Evolutionary conservation across 805 yeast genomes (phyloP), one percentile per base, ranked within the genome.

Genomic region (Suhomyces emberorum): DNA sequence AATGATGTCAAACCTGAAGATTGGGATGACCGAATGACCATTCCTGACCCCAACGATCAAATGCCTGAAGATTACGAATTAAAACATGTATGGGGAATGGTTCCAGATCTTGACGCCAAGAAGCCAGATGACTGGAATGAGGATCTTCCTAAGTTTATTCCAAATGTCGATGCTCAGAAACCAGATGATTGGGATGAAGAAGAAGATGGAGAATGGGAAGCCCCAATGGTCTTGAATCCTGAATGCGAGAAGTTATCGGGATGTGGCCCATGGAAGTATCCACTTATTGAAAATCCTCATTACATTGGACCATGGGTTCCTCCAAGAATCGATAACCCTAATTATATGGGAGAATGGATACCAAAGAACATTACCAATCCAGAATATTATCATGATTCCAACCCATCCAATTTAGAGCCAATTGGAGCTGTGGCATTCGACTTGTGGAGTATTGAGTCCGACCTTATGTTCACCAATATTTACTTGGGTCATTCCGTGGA

Each of bases 61-160:
- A 86, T 87, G 60, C 96, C 96, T 7, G 86, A 64, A 3, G 93
- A 84, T 53, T 89, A 95, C 85, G 95, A 88, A 54, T 88, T 79
- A 55, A 67, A 63, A 34, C 81, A 77, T 38, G 91, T 86, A 15
- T 55, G 60, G 43, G 54, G 64, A 51, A 35, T 41, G 35, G 82
- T 89, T 41, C 67, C 76, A 9, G 93, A 89, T 57, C 83, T 88
- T 14, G 61, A 66, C 4, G 83, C 81, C 6, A 51, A 32, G 6
- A 83, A 76, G 57, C 97, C 97, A 6, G 81, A 63, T 18, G 81
- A 75, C 43, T 89, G 97, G 97, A 77, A 79, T 47, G 95, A 82
- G 51, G 70, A 70, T 15, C 73, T 70, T 17, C 72, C 76, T 8
- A 70, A 62, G 41, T 75, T 61, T 42, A 77, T 89, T 39, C 61